These are phyloP conservation scores for Boehmeria nivea DNA, from an alignment of 306 rosid species.

Conservation along the genomic window DNA sequence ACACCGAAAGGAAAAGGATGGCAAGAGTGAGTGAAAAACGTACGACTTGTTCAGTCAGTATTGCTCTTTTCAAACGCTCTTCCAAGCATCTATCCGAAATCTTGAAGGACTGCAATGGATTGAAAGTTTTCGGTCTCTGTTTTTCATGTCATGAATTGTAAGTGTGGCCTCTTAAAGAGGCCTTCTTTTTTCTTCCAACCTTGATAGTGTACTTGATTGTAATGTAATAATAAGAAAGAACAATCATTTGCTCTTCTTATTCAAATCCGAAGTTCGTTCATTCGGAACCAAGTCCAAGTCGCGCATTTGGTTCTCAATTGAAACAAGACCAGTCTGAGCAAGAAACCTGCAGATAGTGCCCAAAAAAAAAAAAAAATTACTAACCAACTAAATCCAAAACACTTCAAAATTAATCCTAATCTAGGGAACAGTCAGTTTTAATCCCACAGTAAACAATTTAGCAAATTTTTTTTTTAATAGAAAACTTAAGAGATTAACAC, in stretches of 20 bases:
- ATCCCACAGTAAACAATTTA: too few species aligned
- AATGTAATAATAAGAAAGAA: slow-evolving; percentile 14
- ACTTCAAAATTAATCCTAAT: too few species aligned
- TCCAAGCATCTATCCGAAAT: too few species aligned
- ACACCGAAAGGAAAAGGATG: slow-evolving; percentile 35
- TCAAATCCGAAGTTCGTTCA: slow-evolving; percentile 25
- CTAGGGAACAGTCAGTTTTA: too few species aligned
- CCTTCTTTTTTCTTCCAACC: slow-evolving; percentile 21
- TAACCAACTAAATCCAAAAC: too few species aligned
- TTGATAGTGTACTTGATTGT: slow-evolving; percentile 12
- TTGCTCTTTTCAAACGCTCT: too few species aligned
- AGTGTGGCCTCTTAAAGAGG: too few species aligned
- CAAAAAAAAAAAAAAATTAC: neutral
- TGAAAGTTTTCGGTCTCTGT: too few species aligned
- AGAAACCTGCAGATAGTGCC: slow-evolving; percentile 62
- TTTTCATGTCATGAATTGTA: neutral
- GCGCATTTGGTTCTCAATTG: slow-evolving; percentile 76
- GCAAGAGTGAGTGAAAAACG: slow-evolving; percentile 28
- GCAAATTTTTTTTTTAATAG: too few species aligned
- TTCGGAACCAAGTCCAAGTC: slow-evolving; percentile 55
- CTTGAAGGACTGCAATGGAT: too few species aligned
- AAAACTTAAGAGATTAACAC: too few species aligned
- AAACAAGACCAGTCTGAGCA: slow-evolving; percentile 71
- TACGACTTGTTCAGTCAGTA: too few species aligned
- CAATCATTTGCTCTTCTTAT: slow-evolving; percentile 33